Evolutionary conservation across 2,329 filamentous ascomycete genomes (phyloP).

Genomic region (Paraphaeosphaeria minitans): DNA sequence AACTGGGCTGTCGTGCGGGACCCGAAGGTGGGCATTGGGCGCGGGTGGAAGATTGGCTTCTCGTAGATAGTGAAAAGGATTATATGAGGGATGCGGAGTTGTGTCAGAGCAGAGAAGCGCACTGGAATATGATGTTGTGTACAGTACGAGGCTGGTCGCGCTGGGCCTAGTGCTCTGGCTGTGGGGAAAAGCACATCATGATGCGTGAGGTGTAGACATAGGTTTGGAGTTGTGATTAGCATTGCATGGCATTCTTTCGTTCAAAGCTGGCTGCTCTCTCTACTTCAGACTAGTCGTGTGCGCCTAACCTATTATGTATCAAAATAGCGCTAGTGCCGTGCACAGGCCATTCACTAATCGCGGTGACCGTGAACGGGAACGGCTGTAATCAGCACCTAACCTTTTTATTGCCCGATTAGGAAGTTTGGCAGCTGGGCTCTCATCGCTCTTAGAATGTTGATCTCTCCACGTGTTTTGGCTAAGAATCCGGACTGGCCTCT

Average conservation of each 20-base stretch:
- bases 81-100: no score
- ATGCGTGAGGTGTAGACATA: not conserved
- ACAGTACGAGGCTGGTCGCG: not conserved
- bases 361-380: no score
- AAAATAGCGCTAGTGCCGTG: no score
- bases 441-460: no score
- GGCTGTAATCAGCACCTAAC: no score
- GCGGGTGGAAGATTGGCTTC: conserved; percentile 68
- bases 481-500: no score
- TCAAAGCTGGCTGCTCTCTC: not conserved
- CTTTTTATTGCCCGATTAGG: no score
- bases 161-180: not conserved
- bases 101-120: not conserved
- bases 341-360: no score
- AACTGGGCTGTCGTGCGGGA: conserved; percentile 68
- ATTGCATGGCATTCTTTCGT: not conserved
- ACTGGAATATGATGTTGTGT: not conserved
- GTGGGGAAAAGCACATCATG: not conserved
- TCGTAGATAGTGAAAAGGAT: not conserved
- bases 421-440: no score
- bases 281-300: no score
- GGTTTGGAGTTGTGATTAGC: not conserved
- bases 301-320: no score
- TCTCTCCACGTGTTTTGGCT: no score
- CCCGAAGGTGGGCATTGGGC: conserved; percentile 65